Evolutionary conservation across 2,329 filamentous ascomycete genomes (phyloP), one percentile per base, ranked within the genome.

Genomic region (Fusarium scirpi): DNA sequence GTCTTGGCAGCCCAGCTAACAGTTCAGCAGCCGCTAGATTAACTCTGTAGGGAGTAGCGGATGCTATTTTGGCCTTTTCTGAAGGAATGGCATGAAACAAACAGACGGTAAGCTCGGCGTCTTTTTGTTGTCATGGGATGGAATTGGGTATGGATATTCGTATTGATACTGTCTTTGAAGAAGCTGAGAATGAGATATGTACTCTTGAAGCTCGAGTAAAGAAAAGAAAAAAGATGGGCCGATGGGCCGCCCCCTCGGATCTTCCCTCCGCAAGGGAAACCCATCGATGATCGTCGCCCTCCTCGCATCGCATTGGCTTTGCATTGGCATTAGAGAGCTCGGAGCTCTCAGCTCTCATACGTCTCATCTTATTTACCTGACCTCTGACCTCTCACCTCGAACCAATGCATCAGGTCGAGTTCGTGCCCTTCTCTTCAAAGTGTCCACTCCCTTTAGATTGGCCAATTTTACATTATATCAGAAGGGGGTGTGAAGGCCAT

Each of bases 261-360:
- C 70, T 67, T 61, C 66, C 67, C 55, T 74, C 66, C 72, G 53
- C 58, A 58, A 58, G 57, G 61, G 45, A 72, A 38, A 38, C 34
- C 34, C 16, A n/a, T 67, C 53, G 70, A 65, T 62, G 72, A 74
- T 74, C 68, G 65, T 65, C 66, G 56, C 49, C 62, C 61, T 65
- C 64, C 56, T 65, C 45, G 63, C 59, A 52, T 64, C 44, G 38
- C 61, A 58, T 61, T 43, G 58, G 40, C 15, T 44, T 44, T 27
- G 34, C 34, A 40, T 27, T 41, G 54, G 45, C 16, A 49, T 44
- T 57, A 45, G 44, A 45, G 24, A 45, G 30, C 46, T 58, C 27
- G 24, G 32, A 58, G 48, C 57, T 57, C 52, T 62, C 62, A 67
- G 55, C 43, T 63, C 51, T 40, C 52, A 62, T 58, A 54, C 51